Conservation (phyloP, 225 moss, liverwort and hornwort species). For the Polytrichum commune region DNA sequence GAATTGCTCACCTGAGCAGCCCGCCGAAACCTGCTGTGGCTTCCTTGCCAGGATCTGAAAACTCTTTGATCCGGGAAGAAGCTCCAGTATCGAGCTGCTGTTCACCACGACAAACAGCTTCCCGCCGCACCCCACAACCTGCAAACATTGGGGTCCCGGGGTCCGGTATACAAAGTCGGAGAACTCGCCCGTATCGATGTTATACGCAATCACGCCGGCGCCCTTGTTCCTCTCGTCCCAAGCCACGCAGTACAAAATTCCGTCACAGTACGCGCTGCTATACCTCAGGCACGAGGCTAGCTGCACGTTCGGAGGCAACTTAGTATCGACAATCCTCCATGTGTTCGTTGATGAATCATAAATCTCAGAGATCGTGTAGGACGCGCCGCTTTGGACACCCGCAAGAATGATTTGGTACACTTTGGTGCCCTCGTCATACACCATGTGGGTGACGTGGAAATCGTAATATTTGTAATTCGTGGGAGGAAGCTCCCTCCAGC, state of each 20-base stretch:
- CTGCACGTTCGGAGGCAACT: conserved; percentile 7
- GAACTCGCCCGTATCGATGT: conserved; percentile 12
- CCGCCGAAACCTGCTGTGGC: conserved; percentile 15
- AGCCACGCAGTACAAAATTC: conserved; percentile 18
- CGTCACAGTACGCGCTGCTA: conserved; percentile 15
- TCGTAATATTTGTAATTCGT: conserved; percentile 17
- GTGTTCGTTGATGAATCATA: conserved; percentile 2
- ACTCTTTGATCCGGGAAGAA: conserved; percentile 2
- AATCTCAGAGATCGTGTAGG: conserved; percentile 12
- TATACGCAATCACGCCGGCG: conserved; percentile 11
- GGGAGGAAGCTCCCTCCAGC: conserved; percentile 15
- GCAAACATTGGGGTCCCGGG: conserved; percentile 18
- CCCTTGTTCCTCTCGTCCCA: conserved; percentile 19
- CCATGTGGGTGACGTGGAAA: conserved; percentile 14
- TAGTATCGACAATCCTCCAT: conserved; percentile 13
- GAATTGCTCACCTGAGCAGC: conserved; percentile 16
- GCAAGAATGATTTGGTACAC: conserved; percentile 16
- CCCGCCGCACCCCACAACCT: conserved; percentile 14
- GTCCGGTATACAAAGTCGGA: conserved; percentile 17
- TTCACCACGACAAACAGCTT: conserved; percentile 17
- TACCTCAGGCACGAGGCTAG: conserved; percentile 13
- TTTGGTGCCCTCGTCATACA: conserved; percentile 8
- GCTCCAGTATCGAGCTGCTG: conserved; percentile 16
- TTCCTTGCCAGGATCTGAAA: conserved; percentile 8
- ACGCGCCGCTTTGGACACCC: conserved; percentile 9